Evolutionary conservation across 768 basidiomycete species (phyloP), one percentile per base, ranked within the genome.

Genomic region (Phanerochaete carnosa): DNA sequence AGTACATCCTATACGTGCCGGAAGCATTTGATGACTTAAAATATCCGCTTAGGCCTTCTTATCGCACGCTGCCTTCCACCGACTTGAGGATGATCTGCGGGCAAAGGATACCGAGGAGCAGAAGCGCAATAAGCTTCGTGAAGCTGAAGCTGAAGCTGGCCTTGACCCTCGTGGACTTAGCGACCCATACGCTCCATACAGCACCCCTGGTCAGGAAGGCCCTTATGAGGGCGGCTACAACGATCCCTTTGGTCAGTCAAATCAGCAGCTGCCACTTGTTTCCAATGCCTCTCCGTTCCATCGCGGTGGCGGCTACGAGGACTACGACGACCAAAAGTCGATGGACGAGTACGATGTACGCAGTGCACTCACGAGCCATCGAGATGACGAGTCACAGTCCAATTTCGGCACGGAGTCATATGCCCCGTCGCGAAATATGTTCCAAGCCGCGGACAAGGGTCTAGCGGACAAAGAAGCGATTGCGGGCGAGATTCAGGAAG

Each of bases 371-470:
- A 92, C 91, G 0, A 89, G 86, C 57, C 83, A 90, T 62, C 83
- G 87, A 29, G 91, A 91, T 61, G 92, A 90, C 58, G 94, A 94
- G 46, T 82, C 87, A 0, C 80, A 80, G 49, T 94, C 92, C 0
- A 90, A 92, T 68, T 88, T 90, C 65, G 94, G 94, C 3, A 92
- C 92, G 2, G 95, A 97, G 70, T 91, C 90, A 0, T 98, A 97
- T 67, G 95, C 95, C 0, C 95, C 95, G 0, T 94, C 92, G 0
- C 77, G 93, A 32, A 97, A 97, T 67, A 98, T 97, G 95, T 97
- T 98, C 83, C 88, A 90, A 64, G 87, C 86, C 62, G 81, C 85
- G 1, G 89, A 94, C 63, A 89, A 86, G 70, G 84, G 51, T 32
- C 74, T 83, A 37, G 47, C 47, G 15, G 90, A 92, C 64, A 94